Evolutionary conservation across 2,329 filamentous ascomycete species (phyloP), one percentile per base, ranked within the genome.

Genomic region (Diaporthe citriasiana): DNA sequence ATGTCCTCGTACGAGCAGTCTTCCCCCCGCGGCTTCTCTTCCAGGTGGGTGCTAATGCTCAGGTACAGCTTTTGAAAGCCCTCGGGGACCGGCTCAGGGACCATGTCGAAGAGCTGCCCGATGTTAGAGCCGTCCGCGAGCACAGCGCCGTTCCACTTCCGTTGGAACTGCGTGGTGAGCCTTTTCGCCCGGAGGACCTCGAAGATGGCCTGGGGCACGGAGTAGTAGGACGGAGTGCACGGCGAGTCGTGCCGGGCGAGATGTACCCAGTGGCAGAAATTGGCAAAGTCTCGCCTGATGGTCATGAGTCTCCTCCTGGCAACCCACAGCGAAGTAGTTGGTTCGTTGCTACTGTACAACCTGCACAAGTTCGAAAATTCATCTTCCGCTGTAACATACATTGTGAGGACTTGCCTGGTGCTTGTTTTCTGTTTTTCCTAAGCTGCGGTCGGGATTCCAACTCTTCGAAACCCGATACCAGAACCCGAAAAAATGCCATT

Each of bases 61-160:
- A 42, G 35, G 35, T 60, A 60, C n/a, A 60, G 56, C 35, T 27
- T 42, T 25, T 60, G 56, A 25, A 60, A 60, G n/a, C 56, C 56
- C 35, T 40, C 35, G 4, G 35, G 56, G 12, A 60, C 56, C 35
- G 56, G 57, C 35, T 59, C 35, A 17, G 56, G 56, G 35, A 59
- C 56, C 22, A 59, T 59, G 38, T 45, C 57, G 38, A 60, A 60
- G 57, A 60, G 57, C 57, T 60, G 35, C 35, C 15, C 38, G 57
- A 45, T 60, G 57, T 45, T 60, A 15, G 57, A 60, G 22, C 57
- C 57, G 57, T 60, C 56, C 56, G 56, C 56, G 56, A 60, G 56
- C 56, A 60, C 35, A 4, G 56, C 35, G 35, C 56, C 56, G 56
- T 60, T 15, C 57, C 38, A 60, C 57, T 22, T 60, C 4, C 57